phyloP scores from a whole-genome alignment of 371 early-diverging fungal genomes.

The Entomophthora muscae region DNA sequence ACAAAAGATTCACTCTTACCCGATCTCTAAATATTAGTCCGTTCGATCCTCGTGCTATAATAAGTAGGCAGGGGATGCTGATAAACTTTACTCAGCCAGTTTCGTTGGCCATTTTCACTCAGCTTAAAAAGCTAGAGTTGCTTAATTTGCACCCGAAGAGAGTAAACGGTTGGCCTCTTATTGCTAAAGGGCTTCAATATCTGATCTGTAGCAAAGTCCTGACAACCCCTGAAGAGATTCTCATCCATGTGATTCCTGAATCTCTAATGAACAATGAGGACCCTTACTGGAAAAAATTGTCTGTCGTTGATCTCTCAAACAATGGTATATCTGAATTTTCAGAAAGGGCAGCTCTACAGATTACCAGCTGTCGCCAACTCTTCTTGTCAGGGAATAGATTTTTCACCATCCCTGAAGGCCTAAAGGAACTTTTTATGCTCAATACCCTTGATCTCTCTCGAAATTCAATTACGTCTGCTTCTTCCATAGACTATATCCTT shows the following conservation, averaged over 20 bases:
- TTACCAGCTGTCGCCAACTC: not conserved
- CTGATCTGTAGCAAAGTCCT: not conserved
- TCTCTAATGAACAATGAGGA: not conserved
- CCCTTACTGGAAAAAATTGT: not conserved
- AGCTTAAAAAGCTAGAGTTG: not conserved
- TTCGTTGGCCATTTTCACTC: not conserved
- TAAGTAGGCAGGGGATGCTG: not conserved
- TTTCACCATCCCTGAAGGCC: not conserved
- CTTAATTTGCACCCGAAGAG: not conserved
- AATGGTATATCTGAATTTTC: not conserved
- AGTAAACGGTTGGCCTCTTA: not conserved
- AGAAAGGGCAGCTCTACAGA: not conserved
- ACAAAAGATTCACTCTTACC: not conserved
- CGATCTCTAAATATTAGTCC: not conserved
- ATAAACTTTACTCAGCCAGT: conserved; percentile 1
- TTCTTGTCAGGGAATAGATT: not conserved
- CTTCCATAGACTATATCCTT: not conserved
- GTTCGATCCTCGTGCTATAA: not conserved
- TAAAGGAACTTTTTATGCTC: conserved; percentile 1
- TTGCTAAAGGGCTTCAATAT: not conserved
- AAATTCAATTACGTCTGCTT: not conserved
- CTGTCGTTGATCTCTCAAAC: not conserved
- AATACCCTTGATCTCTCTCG: not conserved
- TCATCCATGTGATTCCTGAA: not conserved
- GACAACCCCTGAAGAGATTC: not conserved